Base-by-base conservation (phyloP, 164 flowering plant genomes). In the Nymphaea thermarum region DNA sequence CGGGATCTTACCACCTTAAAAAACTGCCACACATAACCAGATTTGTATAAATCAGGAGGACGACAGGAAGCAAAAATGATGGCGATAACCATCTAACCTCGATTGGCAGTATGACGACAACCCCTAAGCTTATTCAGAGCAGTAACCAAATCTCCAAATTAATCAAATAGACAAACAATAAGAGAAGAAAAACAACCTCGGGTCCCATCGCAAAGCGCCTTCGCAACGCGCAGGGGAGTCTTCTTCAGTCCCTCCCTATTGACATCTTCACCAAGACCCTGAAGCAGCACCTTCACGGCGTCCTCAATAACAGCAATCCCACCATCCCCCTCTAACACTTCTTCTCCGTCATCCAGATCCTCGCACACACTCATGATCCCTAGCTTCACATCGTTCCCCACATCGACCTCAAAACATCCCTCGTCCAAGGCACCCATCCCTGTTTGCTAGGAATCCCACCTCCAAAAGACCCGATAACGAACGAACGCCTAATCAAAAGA, bases 171-270 rank as follows among this genome's bases (percentile, higher is more conserved):
- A 55, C 12, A 41, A 17, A 62, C 25, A 62, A 62, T 10, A 62
- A 17, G n/a, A 17, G 7, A 62, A 62, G 42, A 10, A 62, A 17
- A 62, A 4, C 6, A 59, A 91, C 99, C 99, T 88, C 80, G 79
- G 25, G 99, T 94, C 74, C 93, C 98, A 76, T 94, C 89, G 4
- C 78, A 76, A 51, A 94, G 79, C 8, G 99, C 98, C 78, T 90
- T 88, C 63, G 96, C 96, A 11, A 91, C 99, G 4, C 99, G 90
- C 66, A 82, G 77, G 3, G 98, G 99, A 42, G 99, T 94, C 84
- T 86, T 94, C 65, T 62, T 76, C 11, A 94, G 69, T 66, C 99
- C 99, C 81, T 94, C 98, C 71, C 98, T 83, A 70, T 80, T 78
- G 66, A 81, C 62, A 81, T 94, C 96, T 68, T 94, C 99, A 25